These are phyloP conservation scores for Picocystis sp. DNA, from an alignment of 163 green algal genomes.

Conservation along the genomic window DNA sequence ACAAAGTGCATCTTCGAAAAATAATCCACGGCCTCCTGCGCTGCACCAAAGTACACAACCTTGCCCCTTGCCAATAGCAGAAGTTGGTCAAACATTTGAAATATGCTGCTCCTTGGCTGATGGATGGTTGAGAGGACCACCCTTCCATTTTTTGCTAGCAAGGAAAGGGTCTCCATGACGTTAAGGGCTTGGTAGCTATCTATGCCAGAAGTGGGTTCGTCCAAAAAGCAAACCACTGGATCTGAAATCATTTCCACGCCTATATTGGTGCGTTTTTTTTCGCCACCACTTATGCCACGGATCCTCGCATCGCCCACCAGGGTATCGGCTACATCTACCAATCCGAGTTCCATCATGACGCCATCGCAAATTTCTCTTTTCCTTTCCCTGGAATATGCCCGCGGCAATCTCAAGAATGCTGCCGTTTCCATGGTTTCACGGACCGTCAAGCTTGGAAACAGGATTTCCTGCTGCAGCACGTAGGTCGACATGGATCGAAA, in stretches of 20 bases:
- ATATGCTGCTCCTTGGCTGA: constrained; percentile 25
- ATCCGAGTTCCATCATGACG: constrained; percentile 8
- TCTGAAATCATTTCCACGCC: constrained; percentile 21
- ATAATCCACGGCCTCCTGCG: constrained; percentile 20
- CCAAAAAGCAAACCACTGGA: constrained; percentile 16
- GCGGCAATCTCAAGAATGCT: constrained; percentile 16
- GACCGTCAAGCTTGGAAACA: constrained; percentile 23
- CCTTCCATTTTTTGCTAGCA: constrained; percentile 6
- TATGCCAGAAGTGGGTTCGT: constrained; percentile 10
- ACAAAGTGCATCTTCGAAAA: constrained; percentile 16
- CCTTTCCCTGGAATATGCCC: background rate
- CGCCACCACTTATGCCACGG: constrained; percentile 20
- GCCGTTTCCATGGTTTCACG: constrained; percentile 24
- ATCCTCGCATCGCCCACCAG: constrained; percentile 8
- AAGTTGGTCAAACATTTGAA: constrained; percentile 24
- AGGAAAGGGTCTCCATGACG: background rate
- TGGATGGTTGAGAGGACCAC: constrained; percentile 26
- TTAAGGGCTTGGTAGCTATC: constrained; percentile 3
- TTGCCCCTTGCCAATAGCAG: constrained; percentile 13
- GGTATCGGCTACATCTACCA: constrained; percentile 8
- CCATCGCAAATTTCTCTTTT: constrained; percentile 8
- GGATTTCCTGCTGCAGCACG: constrained; percentile 24
- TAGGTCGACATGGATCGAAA: constrained; percentile 7
- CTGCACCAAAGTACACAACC: constrained; percentile 20
- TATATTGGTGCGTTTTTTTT: constrained; percentile 28